Conservation (phyloP, 164 flowering plant species). For the Piper longum region DNA sequence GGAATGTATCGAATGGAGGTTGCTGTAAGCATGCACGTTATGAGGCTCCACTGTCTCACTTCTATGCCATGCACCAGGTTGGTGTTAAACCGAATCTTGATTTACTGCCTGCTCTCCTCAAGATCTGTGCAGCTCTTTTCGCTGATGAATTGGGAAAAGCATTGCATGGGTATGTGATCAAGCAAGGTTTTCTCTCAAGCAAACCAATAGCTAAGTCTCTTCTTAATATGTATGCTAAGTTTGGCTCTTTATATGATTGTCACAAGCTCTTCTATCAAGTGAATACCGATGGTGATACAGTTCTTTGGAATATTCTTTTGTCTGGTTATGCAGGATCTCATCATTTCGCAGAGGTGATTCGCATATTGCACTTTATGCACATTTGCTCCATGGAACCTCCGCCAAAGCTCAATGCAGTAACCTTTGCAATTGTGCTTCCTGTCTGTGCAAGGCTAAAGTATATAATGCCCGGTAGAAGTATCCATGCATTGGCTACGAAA, state of each 20-base stretch:
- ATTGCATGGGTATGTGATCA: slow-evolving; percentile 39
- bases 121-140: slow-evolving; percentile 41
- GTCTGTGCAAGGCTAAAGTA: slow-evolving; percentile 38
- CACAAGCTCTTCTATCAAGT: slow-evolving; percentile 29
- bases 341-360: slow-evolving; percentile 20
- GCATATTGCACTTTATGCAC: slow-evolving; percentile 34
- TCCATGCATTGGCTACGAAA: slow-evolving; percentile 44
- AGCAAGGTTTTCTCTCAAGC: slow-evolving; percentile 36
- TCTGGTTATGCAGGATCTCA: slow-evolving; percentile 43
- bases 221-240: slow-evolving; percentile 77
- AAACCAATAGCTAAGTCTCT: slow-evolving; percentile 35
- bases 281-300: slow-evolving; percentile 28
- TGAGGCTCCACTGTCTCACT: slow-evolving; percentile 8
- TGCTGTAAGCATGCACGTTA: slow-evolving; percentile 7
- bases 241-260: slow-evolving; percentile 33
- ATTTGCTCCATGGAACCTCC: slow-evolving; percentile 17
- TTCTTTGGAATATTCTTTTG: slow-evolving; percentile 58
- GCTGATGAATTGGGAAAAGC: slow-evolving; percentile 31
- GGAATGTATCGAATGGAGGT: slow-evolving; percentile 9
- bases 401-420: slow-evolving; percentile 47
- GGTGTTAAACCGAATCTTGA: slow-evolving; percentile 15
- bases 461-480: slow-evolving; percentile 30
- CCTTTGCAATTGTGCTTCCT: slow-evolving; percentile 49
- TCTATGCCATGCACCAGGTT: slow-evolving; percentile 1
- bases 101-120: slow-evolving; percentile 35